Conservation (phyloP, 371 early-diverging fungal species). For the Blyttiomyces sp. region DNA sequence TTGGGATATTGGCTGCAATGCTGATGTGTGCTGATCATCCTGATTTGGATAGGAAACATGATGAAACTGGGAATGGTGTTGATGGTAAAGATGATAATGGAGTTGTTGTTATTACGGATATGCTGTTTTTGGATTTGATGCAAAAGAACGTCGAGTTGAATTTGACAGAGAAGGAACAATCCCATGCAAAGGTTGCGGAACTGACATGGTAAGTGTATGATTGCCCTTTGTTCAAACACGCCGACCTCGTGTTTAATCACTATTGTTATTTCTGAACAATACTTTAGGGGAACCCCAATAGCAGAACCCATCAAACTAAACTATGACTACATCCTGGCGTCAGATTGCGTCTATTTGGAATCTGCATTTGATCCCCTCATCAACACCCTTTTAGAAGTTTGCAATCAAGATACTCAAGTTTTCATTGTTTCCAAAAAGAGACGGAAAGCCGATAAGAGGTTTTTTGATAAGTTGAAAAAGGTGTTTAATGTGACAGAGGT, state of each 20-base stretch:
- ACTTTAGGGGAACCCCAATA: neutral
- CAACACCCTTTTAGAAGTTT: conserved; percentile 21
- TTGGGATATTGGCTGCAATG: conserved; percentile 24
- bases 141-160: conserved; percentile 23
- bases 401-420: conserved; percentile 7
- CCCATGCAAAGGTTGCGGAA: conserved; percentile 5
- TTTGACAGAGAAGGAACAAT: conserved; percentile 8
- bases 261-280: neutral
- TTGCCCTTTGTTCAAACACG: neutral
- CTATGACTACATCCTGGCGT: conserved; percentile 19
- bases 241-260: neutral
- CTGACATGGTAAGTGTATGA: conserved; percentile 18
- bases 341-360: conserved; percentile 34
- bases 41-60: neutral
- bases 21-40: neutral
- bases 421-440: conserved; percentile 24
- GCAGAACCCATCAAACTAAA: conserved; percentile 6
- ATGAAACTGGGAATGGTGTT: neutral
- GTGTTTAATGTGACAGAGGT: conserved; percentile 23
- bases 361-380: conserved; percentile 27
- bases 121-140: conserved; percentile 29
- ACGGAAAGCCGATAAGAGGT: conserved; percentile 29
- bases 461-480: conserved; percentile 24
- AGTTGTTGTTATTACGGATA: conserved; percentile 22
- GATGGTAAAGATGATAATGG: neutral